Evolutionary conservation across 2,329 filamentous ascomycete genomes (phyloP), one percentile per base, ranked within the genome.

Genomic region (Tolypocladium endophyticum): DNA sequence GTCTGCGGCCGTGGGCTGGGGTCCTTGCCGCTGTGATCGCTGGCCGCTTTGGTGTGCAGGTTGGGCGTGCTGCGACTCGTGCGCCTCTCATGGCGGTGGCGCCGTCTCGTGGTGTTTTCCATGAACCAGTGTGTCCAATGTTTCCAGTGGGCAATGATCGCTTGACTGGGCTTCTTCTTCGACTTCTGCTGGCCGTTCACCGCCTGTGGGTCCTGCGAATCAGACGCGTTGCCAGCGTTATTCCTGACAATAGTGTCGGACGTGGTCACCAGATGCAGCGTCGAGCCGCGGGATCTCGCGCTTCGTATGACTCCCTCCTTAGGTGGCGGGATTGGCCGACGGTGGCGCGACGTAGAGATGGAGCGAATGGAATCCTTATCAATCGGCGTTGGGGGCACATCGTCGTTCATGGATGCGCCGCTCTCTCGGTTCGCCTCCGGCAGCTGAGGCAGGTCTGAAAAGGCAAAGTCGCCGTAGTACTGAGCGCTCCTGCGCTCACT

Each of bases 321-420:
- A 2, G 93, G 92, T 50, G 93, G 93, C 12, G 89, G 90, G 47
- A 90, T 79, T 7, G 92, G 85, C 43, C 82, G 87, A 55, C 90
- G 86, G 62, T 89, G 86, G 61, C 88, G 80, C 36, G 90, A 92
- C 16, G 91, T 91, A 67, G 89, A 92, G 28, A 82, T 82, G 23
- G 88, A 92, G 39, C 90, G 83, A 58, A 88, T 78, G 6, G 87
- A 87, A 68, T 91, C 87, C 69, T 93, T 93, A 68, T 94, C 89
- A 57, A 93, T 78, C 0, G 90, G 88, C 2, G 85, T 85, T 5
- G 89, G 89, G 25, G 81, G 86, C n/a, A 70, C 69, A 23, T 77
- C 75, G n/a, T 71, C 70, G 41, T 35, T 30, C 20, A 58, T 36
- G n/a, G 45, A 52, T 6, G n/a, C 56, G 20, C 38, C 58, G 43